Conservation (phyloP, 306 rosid genomes). For the Sesbania bispinosa region DNA sequence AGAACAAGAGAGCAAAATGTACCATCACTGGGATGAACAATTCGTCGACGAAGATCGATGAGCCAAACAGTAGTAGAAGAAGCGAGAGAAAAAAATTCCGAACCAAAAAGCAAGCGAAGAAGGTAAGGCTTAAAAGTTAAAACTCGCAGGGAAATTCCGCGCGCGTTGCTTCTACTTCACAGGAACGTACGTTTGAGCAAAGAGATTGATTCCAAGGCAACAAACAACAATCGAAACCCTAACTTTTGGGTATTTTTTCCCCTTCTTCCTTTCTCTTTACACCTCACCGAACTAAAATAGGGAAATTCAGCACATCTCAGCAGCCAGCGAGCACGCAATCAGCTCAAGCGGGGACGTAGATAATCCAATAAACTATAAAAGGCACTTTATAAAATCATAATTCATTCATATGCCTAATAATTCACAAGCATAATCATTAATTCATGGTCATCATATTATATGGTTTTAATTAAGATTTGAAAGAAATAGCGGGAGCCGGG, state of each 20-base stretch:
- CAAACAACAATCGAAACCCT: conserved; percentile 33
- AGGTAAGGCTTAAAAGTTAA: conserved; percentile 31
- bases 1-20: conserved; percentile 8
- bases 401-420: background rate
- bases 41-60: too few species aligned
- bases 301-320: background rate
- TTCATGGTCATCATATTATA: background rate
- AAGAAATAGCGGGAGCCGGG: conserved; percentile 33
- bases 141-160: conserved; percentile 36
- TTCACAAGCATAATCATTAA: too few species aligned
- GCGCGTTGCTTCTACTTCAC: conserved; percentile 56
- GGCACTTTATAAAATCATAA: too few species aligned
- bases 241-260: background rate
- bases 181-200: background rate
- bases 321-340: conserved; percentile 6
- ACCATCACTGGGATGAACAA: conserved; percentile 38
- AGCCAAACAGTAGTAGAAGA: too few species aligned
- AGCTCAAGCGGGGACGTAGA: too few species aligned
- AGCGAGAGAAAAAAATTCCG: too few species aligned
- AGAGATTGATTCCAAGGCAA: conserved; percentile 27
- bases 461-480: background rate
- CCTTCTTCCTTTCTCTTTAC: too few species aligned
- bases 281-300: background rate
- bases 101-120: conserved; percentile 11
- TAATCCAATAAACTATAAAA: too few species aligned